Conservation (phyloP, 2,329 filamentous ascomycete genomes). For the Cercospora sp. region DNA sequence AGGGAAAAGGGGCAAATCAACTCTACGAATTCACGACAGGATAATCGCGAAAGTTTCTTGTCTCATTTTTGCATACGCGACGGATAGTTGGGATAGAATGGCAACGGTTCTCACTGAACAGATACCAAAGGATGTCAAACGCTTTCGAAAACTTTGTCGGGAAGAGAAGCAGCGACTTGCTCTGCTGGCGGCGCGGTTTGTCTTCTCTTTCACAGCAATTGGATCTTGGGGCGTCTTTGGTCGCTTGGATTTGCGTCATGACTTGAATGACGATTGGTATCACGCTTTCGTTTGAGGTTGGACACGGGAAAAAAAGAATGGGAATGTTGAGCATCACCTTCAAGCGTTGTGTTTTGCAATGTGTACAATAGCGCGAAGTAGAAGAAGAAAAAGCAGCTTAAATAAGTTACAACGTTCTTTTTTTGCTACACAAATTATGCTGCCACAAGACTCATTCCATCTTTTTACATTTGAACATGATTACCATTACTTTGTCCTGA, state of each 20-base stretch:
- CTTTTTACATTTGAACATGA: not conserved
- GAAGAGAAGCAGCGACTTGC: slow-evolving; percentile 4
- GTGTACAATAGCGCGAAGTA: not conserved
- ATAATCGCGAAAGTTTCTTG: no score
- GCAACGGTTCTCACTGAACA: slow-evolving; percentile 1
- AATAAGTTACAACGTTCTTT: not conserved
- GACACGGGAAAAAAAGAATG: not conserved
- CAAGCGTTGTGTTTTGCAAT: not conserved
- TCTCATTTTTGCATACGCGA: not conserved
- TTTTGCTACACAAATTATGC: not conserved
- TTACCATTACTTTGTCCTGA: not conserved
- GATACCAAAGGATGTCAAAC: not conserved
- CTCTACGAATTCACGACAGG: no score
- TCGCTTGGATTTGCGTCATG: not conserved
- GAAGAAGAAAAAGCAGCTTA: not conserved
- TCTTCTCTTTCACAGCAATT: not conserved
- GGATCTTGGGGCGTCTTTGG: not conserved
- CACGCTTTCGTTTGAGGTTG: no score
- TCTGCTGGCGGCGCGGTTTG: slow-evolving; percentile 10
- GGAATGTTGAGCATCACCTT: not conserved
- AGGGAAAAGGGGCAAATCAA: no score
- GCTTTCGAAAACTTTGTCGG: not conserved
- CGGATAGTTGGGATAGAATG: not conserved
- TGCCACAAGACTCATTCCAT: not conserved
- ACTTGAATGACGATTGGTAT: not conserved